Percentiles rank a stretch among this genome's conserved stretches.
phyloP scores from a whole-genome alignment of 331 rosid species.

The Quercus phellos region DNA sequence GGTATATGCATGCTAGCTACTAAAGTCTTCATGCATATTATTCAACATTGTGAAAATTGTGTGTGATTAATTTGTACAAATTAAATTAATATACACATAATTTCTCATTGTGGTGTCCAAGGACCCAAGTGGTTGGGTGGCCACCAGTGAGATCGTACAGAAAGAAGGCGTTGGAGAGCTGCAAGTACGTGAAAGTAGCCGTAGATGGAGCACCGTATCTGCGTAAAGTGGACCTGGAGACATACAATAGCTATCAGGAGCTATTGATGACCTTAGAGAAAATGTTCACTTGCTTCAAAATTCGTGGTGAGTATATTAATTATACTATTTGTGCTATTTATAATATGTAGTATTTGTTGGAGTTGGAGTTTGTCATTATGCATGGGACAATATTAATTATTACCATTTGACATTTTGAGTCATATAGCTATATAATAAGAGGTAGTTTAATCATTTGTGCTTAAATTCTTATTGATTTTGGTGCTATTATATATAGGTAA shows the following conservation, averaged over 20 bases:
- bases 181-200: constrained; percentile 27
- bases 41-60: background rate
- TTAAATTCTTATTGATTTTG: background rate
- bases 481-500: background rate
- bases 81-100: background rate
- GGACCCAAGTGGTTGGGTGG: constrained; percentile 27
- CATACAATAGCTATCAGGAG: constrained; percentile 11
- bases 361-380: too few species aligned
- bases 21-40: too few species aligned
- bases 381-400: too few species aligned
- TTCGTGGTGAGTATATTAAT: constrained; percentile 1
- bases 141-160: constrained; percentile 29
- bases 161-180: constrained; percentile 17
- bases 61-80: background rate
- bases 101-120: background rate
- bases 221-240: constrained; percentile 26
- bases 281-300: constrained; percentile 20
- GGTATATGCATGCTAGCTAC: too few species aligned
- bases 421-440: too few species aligned
- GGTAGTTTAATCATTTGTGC: background rate
- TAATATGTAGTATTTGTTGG: too few species aligned
- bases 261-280: constrained; percentile 18
- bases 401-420: too few species aligned
- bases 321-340: too few species aligned
- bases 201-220: constrained; percentile 30